Evolutionary conservation across 805 yeast genomes (phyloP).

Genomic region (Huiozyma naganishii): DNA sequence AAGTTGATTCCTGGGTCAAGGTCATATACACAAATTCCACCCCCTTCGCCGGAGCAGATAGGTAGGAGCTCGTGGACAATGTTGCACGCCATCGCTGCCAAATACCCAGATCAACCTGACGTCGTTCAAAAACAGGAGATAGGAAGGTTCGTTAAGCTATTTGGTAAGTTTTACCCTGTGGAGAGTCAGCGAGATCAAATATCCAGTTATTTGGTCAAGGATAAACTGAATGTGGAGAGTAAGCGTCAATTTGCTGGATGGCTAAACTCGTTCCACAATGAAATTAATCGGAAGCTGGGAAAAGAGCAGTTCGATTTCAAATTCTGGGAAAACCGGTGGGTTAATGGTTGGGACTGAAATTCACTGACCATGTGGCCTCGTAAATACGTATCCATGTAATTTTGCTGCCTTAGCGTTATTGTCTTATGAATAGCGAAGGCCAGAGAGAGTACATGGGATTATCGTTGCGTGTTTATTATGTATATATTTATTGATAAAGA

Average conservation of each 20-base stretch:
- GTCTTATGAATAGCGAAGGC: too few relatives aligned
- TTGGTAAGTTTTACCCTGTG: slow-evolving; percentile 69
- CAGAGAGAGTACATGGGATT: too few relatives aligned
- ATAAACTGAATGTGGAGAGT: slow-evolving; percentile 45
- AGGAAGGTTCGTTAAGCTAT: slow-evolving; percentile 54
- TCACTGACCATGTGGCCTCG: too few relatives aligned
- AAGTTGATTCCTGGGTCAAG: slow-evolving; percentile 17
- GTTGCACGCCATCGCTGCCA: slow-evolving; percentile 81
- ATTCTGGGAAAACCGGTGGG: slow-evolving; percentile 91
- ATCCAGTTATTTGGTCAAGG: slow-evolving; percentile 43
- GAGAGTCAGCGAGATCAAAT: slow-evolving; percentile 88
- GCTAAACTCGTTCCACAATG: slow-evolving; percentile 93
- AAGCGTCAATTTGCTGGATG: slow-evolving; percentile 80
- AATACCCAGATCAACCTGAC: slow-evolving; percentile 64
- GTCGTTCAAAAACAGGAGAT: slow-evolving; percentile 56
- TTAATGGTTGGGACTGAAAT: slow-evolving; percentile 69
- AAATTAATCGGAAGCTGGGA: slow-evolving; percentile 77
- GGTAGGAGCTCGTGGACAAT: slow-evolving; percentile 91
- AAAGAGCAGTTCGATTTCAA: slow-evolving; percentile 80
- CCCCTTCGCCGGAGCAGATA: slow-evolving; percentile 73
- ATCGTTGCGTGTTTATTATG: not conserved
- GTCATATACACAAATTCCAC: slow-evolving; percentile 44
- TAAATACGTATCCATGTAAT: too few relatives aligned
- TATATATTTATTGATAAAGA: slow-evolving; percentile 3
- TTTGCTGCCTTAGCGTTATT: too few relatives aligned